These are phyloP conservation scores for Hypoxylon lenormandii DNA, from an alignment of 495 filamentous ascomycete genomes.

Conservation along the genomic window DNA sequence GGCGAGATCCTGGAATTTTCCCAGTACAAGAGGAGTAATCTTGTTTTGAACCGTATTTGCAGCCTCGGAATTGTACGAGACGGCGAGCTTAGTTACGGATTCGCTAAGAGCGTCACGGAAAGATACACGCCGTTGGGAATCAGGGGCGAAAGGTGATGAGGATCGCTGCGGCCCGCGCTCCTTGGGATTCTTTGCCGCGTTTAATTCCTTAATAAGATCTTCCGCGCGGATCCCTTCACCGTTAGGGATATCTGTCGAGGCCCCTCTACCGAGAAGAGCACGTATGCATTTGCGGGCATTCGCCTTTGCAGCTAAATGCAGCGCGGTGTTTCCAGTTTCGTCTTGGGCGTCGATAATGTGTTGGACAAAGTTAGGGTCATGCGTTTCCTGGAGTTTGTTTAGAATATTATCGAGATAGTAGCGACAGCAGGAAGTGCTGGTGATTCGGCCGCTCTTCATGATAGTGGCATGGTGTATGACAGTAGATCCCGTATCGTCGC, in stretches of 20 bases:
- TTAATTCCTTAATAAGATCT: slow-evolving; percentile 73
- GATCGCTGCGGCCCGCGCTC: slow-evolving; percentile 65
- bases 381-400: slow-evolving; percentile 78
- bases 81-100: slow-evolving; percentile 48
- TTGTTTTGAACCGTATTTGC: slow-evolving; percentile 69
- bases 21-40: slow-evolving; percentile 67
- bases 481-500: slow-evolving; percentile 81
- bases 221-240: slow-evolving; percentile 80
- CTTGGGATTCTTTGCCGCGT: slow-evolving; percentile 61
- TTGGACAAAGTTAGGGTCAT: slow-evolving; percentile 74
- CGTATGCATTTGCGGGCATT: slow-evolving; percentile 79
- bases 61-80: slow-evolving; percentile 66
- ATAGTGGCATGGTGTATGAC: slow-evolving; percentile 84
- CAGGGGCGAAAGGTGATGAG: slow-evolving; percentile 72
- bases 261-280: slow-evolving; percentile 76
- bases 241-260: slow-evolving; percentile 82
- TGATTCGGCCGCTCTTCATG: slow-evolving; percentile 76
- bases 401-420: slow-evolving; percentile 95
- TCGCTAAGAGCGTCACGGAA: slow-evolving; percentile 58
- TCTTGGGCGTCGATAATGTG: slow-evolving; percentile 79
- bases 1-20: slow-evolving; percentile 70
- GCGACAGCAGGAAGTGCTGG: slow-evolving; percentile 82
- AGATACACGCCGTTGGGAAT: slow-evolving; percentile 58
- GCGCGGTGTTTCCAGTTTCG: slow-evolving; percentile 84
- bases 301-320: slow-evolving; percentile 85